Percentiles rank a stretch among this genome's conserved stretches.
Evolutionary conservation across 192 early-diverging fungal genomes (phyloP).

Genomic region (Entophlyctis luteolus): DNA sequence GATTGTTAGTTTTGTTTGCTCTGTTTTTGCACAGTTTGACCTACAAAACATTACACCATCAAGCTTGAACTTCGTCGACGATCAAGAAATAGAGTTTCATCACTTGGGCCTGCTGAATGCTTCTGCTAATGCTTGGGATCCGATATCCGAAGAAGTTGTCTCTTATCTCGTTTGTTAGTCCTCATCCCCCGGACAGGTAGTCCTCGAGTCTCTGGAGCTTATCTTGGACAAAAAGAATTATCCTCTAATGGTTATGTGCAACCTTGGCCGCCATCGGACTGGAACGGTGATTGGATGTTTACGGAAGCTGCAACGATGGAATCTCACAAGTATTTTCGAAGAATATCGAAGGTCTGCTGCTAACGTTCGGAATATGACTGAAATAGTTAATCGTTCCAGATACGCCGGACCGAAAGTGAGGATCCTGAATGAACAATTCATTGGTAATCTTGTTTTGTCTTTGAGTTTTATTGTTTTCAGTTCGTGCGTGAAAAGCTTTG

Average conservation of each 20-base stretch:
- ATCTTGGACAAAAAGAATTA: conserved; percentile 85
- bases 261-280: conserved; percentile 92
- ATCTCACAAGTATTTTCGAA: conserved; percentile 96
- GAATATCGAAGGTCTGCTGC: conserved; percentile 68
- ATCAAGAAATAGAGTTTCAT: conserved; percentile 92
- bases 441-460: conserved; percentile 47
- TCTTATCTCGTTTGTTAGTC: conserved; percentile 57
- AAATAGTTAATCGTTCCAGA: conserved; percentile 31
- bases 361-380: too few relatives aligned
- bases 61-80: conserved; percentile 89
- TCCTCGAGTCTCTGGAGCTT: conserved; percentile 81
- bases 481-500: conserved; percentile 5
- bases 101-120: conserved; percentile 78
- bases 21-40: not conserved
- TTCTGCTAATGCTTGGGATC: conserved; percentile 90
- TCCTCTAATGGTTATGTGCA: conserved; percentile 98
- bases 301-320: conserved; percentile 96
- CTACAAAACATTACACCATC: not conserved
- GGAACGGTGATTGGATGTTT: conserved; percentile 97
- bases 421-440: conserved; percentile 93
- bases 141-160: conserved; percentile 86
- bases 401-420: conserved; percentile 96
- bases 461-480: not conserved
- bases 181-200: conserved; percentile 43
- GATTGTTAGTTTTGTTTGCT: conserved; percentile 60